These are phyloP conservation scores for Aspergillus fructus DNA, from an alignment of 2,329 filamentous ascomycete genomes.

Conservation along the genomic window DNA sequence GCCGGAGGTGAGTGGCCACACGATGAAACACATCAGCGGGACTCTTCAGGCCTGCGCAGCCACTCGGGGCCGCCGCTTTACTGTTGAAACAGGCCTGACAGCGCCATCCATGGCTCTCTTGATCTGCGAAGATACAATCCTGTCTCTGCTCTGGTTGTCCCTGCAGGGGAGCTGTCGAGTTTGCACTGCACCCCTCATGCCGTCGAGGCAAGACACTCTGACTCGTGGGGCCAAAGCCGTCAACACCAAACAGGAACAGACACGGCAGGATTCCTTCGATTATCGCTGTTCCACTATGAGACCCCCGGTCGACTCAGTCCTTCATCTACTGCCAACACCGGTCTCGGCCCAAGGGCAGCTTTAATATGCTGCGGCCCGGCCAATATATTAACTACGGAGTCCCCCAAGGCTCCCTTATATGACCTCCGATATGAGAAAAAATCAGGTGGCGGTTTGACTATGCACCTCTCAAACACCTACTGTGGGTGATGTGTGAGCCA, in stretches of 20 bases:
- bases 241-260: no score
- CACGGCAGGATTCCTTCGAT: neutral
- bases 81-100: neutral
- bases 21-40: constrained; percentile 14
- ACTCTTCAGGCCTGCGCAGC: neutral
- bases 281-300: neutral
- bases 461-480: neutral
- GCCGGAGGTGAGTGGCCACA: constrained; percentile 8
- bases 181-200: no score
- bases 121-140: no score
- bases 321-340: constrained; percentile 10
- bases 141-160: no score
- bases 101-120: no score
- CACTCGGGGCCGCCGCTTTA: neutral
- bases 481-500: neutral
- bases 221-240: no score
- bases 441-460: neutral
- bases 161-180: no score
- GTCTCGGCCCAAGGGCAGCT: neutral
- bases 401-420: neutral
- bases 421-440: neutral
- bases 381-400: constrained; percentile 5
- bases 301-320: neutral
- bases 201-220: no score
- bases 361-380: neutral